phyloP scores from a whole-genome alignment of 108 stramenopile genomes.

The Cyclotella sp. region DNA sequence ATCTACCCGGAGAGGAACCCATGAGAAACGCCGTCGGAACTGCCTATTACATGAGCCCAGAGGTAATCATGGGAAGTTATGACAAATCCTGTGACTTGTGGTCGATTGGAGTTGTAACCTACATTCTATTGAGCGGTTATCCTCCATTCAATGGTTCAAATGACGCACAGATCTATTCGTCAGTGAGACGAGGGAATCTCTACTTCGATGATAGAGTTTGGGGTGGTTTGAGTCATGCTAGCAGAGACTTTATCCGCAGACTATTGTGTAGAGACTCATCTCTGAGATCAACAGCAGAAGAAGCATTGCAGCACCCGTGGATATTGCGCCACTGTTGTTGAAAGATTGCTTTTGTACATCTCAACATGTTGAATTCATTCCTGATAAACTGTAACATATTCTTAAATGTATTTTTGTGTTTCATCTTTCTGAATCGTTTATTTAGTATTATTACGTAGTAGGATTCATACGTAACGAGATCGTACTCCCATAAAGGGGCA shows the following conservation, averaged over 20 bases:
- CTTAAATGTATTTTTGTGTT: too few species aligned
- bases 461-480: too few species aligned
- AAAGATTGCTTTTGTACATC: too few species aligned
- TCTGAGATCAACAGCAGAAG: conserved; percentile 58
- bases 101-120: conserved; percentile 84
- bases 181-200: conserved; percentile 59
- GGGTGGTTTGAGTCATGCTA: conserved; percentile 68
- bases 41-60: conserved; percentile 86
- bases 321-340: conserved; percentile 7
- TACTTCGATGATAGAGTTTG: conserved; percentile 78
- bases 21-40: conserved; percentile 79
- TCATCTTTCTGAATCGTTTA: too few species aligned
- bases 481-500: too few species aligned
- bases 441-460: too few species aligned
- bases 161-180: conserved; percentile 52
- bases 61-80: conserved; percentile 80
- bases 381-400: too few species aligned
- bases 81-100: conserved; percentile 82
- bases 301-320: conserved; percentile 62
- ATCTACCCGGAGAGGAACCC: conserved; percentile 32
- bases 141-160: conserved; percentile 87
- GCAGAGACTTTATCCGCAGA: conserved; percentile 78
- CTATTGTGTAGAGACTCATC: conserved; percentile 69
- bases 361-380: too few species aligned
- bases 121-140: conserved; percentile 91